These are phyloP conservation scores for Ettlia oleoabundans DNA, from an alignment of 139 green algal species.

Conservation along the genomic window DNA sequence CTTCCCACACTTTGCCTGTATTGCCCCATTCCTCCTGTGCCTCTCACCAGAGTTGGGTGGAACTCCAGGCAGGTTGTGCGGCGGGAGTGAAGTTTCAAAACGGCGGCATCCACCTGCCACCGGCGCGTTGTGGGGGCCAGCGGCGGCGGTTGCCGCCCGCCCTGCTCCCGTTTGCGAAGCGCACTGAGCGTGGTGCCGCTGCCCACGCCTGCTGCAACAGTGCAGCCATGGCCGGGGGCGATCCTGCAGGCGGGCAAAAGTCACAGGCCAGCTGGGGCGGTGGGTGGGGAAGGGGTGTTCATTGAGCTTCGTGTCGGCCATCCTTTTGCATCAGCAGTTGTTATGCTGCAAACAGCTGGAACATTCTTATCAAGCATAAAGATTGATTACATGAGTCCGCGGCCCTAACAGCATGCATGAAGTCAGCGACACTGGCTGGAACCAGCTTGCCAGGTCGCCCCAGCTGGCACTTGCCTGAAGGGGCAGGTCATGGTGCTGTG, in stretches of 20 bases:
- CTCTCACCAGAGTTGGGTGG: conserved; percentile 56
- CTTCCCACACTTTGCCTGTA: too few species aligned
- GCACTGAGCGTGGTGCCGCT: conserved; percentile 34
- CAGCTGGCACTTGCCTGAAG: conserved; percentile 51
- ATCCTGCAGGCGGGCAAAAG: too few species aligned
- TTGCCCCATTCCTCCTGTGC: too few species aligned
- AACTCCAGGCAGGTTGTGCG: conserved; percentile 82
- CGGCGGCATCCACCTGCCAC: conserved; percentile 82
- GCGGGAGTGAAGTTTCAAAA: conserved; percentile 83
- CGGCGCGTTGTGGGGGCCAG: background rate
- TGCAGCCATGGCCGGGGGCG: conserved; percentile 57
- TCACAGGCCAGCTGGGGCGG: too few species aligned
- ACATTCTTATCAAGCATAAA: background rate
- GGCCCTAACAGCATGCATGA: too few species aligned
- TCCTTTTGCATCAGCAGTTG: too few species aligned
- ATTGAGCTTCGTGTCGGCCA: too few species aligned
- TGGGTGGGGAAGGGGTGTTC: too few species aligned
- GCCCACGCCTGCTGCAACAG: conserved; percentile 25
- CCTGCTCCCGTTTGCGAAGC: conserved; percentile 52
- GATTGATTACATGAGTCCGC: too few species aligned
- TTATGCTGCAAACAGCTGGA: background rate
- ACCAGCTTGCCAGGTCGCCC: background rate
- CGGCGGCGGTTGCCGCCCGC: conserved; percentile 11
- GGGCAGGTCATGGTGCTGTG: conserved; percentile 91
- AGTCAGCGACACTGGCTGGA: too few species aligned